Base-by-base conservation (phyloP, 306 rosid species). In the Chamaecrista fasciculata region DNA sequence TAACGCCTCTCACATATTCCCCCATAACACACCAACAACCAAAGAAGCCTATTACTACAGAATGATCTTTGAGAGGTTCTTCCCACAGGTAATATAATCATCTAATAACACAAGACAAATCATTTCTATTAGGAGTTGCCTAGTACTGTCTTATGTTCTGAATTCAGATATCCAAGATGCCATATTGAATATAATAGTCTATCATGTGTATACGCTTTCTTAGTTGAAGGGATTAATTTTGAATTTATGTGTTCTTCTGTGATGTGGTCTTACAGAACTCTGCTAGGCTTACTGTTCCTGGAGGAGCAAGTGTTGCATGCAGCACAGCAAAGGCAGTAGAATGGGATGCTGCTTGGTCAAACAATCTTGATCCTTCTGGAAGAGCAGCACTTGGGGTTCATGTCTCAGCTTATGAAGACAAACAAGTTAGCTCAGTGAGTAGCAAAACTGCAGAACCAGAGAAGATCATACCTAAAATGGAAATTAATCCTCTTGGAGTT, bases 261-360 rank as follows among this genome's bases (percentile, higher is more conserved):
- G 42, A 8, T 53, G 57, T 64, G 74, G 19, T 52, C 40, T 39
- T 72, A 62, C 84, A 91, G 96, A 88, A 91, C 88, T 83, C 96
- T 0, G 96, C 97, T 21, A 74, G 88, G 79, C 84, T 77, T 23
- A 80, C 80, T 4, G 96, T 91, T 57, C 97, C 97, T 2, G 96
- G 97, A 66, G 96, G 96, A 72, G 82, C 97, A 19, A 91, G 96
- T 77, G 59, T 91, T 12, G 97, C 97, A 12, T 91, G 97, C 50
- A 91, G 96, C 88, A 91, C 97, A 0, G 96, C 88, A 1, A 86
- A 86, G 63, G 96, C 96, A 11, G 73, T 91, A 4, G 94, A 82
- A 65, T 91, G 97, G 97, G 94, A 91, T 52, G 96, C 87, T 36
- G 58, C 87, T 0, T 91, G 97, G 97, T 81, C 89, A 0, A 83